Base-by-base conservation (phyloP, 139 green algal genomes). In the Micractinium sp. region DNA sequence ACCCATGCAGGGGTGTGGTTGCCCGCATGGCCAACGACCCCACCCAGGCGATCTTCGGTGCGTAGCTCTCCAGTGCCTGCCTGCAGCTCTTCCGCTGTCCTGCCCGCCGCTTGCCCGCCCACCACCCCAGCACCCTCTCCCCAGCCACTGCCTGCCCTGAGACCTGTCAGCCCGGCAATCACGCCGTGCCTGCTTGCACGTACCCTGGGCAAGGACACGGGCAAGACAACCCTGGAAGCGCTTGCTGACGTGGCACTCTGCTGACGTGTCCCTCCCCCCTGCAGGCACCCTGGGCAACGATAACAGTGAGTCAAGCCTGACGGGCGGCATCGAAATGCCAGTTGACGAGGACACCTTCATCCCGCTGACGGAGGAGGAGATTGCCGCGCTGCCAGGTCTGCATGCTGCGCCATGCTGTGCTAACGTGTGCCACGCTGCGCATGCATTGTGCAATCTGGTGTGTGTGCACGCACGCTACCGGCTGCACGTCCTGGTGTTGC, bases 31-130 rank as follows among this genome's bases (percentile, higher is more conserved):
- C 74, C 33, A 16, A 14, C 33, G 74, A 80, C 74, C 74, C 74
- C 74, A 80, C 74, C 74, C 35, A 80, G 74, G 74, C 74, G 33
- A 80, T 80, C 74, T 53, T 80, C 33, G 74, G 74, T 80, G 74
- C 1, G 74, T 38, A 0, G 16, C n/a, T 25, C n/a, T 3, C n/a
- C n/a, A 0, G 67, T 22, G 3, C 31, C 33, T 39, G 2, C 31
- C 73, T 35, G 14, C 3, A n/a, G 12, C 13, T 18, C 31, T 36
- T 23, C 29, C 9, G 12, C 31, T 14, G 25, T 33, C 23, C 27
- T 35, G 25, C 27, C 25, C 14, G 69, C 25, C 25, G 36, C 18
- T 27, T 71, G 63, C 63, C 63, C 18, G 63, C 63, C 63, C 22
- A 27, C 63, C 63, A 31, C 20, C 63, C 63, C 22, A 5, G 20